Percentiles rank a stretch among this genome's conserved stretches.
Evolutionary conservation across 1,284 basidiomycete genomes (phyloP).

Genomic region (Moesziomyces sp.): DNA sequence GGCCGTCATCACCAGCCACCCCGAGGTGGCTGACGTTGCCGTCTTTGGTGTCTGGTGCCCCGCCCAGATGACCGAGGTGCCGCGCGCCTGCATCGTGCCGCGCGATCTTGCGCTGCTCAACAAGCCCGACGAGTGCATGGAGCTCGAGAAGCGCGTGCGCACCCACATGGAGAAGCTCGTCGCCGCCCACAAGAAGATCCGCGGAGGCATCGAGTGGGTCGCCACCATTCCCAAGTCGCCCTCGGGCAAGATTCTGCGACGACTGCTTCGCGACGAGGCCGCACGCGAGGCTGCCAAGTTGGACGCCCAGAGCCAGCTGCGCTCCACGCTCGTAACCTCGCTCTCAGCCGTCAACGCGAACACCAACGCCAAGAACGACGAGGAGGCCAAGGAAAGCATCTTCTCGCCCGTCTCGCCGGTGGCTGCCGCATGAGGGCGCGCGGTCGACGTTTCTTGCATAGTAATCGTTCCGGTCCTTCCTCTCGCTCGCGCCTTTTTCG

Average conservation of each 20-base stretch:
- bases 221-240: slow-evolving; percentile 61
- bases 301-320: slow-evolving; percentile 30
- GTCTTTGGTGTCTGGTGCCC: slow-evolving; percentile 38
- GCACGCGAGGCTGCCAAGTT: slow-evolving; percentile 29
- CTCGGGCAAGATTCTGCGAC: slow-evolving; percentile 63
- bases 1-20: slow-evolving; percentile 42
- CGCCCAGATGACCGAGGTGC: slow-evolving; percentile 53
- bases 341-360: slow-evolving; percentile 9
- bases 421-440: slow-evolving; percentile 22
- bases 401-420: slow-evolving; percentile 42
- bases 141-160: slow-evolving; percentile 37
- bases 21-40: slow-evolving; percentile 49
- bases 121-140: slow-evolving; percentile 60
- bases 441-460: background rate
- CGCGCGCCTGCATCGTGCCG: slow-evolving; percentile 66
- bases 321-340: slow-evolving; percentile 21
- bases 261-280: slow-evolving; percentile 42
- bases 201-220: slow-evolving; percentile 63
- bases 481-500: background rate
- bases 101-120: slow-evolving; percentile 43
- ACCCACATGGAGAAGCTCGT: slow-evolving; percentile 50
- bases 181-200: slow-evolving; percentile 67
- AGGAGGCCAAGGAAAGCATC: slow-evolving; percentile 34
- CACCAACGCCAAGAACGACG: slow-evolving; percentile 21
- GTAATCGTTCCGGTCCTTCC: too few relatives aligned